phyloP scores from a whole-genome alignment of 257 asterid genomes.

The Fraxinus cuspidata region DNA sequence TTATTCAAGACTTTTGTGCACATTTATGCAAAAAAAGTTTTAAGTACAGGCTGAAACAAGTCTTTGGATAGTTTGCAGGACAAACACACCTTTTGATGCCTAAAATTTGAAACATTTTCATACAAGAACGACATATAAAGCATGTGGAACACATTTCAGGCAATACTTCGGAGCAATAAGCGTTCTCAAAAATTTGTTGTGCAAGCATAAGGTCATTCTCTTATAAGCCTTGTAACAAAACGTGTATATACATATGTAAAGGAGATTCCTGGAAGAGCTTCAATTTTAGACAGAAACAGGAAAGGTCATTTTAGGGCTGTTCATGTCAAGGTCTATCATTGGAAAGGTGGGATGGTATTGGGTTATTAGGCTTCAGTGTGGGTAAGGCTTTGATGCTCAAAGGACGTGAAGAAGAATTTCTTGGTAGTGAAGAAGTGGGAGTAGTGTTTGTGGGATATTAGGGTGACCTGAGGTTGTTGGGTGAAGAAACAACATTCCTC shows the following conservation, averaged over 20 bases:
- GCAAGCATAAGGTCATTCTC: neutral
- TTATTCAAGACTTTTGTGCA: neutral
- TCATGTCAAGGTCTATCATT: neutral
- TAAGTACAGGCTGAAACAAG: neutral
- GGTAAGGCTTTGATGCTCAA: neutral
- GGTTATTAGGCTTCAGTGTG: neutral
- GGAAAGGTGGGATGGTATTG: neutral
- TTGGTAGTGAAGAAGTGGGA: neutral
- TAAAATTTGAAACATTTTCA: neutral
- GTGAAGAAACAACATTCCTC: neutral
- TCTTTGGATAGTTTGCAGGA: neutral
- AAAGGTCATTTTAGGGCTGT: neutral
- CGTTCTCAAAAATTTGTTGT: neutral
- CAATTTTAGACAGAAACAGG: neutral
- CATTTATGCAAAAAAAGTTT: neutral
- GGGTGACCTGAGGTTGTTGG: neutral
- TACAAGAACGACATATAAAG: neutral
- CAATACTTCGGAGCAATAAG: neutral
- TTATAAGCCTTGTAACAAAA: neutral
- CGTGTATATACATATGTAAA: neutral
- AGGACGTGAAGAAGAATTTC: neutral
- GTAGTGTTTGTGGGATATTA: neutral
- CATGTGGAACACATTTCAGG: neutral
- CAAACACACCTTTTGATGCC: neutral
- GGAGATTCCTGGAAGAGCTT: neutral